A percentile compares a stretch with the other conserved stretches of the same genome.
These are phyloP conservation scores for Camellia sinensis DNA, from an alignment of 148 eudicot species.

Conservation along the genomic window DNA sequence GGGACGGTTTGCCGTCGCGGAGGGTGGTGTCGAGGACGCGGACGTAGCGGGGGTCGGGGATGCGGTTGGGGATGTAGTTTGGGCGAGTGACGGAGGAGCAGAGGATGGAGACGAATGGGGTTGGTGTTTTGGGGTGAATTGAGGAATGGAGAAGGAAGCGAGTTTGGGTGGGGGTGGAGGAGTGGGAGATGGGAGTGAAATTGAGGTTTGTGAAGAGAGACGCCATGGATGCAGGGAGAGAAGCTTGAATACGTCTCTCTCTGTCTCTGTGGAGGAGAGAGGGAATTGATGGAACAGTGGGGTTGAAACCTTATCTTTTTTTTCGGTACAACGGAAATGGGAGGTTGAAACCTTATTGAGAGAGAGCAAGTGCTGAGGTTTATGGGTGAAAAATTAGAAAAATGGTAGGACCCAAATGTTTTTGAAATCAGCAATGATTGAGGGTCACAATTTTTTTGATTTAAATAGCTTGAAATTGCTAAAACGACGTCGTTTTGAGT, in stretches of 20 bases:
- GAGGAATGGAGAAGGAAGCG: background rate
- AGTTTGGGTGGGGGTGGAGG: slow-evolving; percentile 9
- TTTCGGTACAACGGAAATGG: too few relatives aligned
- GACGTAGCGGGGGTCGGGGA: slow-evolving; percentile 69
- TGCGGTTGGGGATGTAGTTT: slow-evolving; percentile 57
- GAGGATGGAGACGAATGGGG: slow-evolving; percentile 15
- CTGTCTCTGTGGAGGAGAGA: too few relatives aligned
- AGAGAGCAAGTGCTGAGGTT: too few relatives aligned
- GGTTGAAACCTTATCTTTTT: too few relatives aligned
- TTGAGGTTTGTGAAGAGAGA: slow-evolving; percentile 14
- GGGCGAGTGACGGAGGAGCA: slow-evolving; percentile 40
- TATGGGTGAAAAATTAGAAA: too few relatives aligned
- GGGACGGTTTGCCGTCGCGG: slow-evolving; percentile 93
- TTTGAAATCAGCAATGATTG: too few relatives aligned
- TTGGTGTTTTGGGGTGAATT: background rate
- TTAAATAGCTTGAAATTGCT: too few relatives aligned
- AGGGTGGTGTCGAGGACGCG: slow-evolving; percentile 93
- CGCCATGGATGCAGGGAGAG: slow-evolving; percentile 16
- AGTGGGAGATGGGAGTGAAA: background rate
- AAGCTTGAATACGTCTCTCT: background rate
- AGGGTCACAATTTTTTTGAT: too few relatives aligned
- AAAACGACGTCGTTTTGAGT: too few relatives aligned
- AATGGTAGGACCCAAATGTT: too few relatives aligned
- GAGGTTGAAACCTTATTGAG: too few relatives aligned
- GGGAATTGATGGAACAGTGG: too few relatives aligned